phyloP scores from a whole-genome alignment of 805 yeast species.

The Candida odintsovae region DNA sequence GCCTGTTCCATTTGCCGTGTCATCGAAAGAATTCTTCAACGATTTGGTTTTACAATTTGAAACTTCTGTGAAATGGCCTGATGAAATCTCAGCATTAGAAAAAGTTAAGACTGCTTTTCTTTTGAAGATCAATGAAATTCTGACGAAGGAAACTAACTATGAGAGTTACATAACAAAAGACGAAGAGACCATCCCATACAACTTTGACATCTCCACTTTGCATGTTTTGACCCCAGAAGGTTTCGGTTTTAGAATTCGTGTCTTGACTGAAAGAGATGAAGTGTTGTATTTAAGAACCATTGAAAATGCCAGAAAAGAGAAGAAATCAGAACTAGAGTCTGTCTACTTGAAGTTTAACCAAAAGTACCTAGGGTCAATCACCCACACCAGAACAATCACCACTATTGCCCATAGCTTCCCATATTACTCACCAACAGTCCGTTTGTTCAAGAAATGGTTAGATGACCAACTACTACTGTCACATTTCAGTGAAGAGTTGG shows the following conservation, averaged over 20 bases:
- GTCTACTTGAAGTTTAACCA: constrained; percentile 59
- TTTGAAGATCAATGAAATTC: constrained; percentile 54
- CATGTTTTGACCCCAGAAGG: constrained; percentile 84
- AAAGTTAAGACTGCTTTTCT: constrained; percentile 88
- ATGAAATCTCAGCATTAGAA: constrained; percentile 78
- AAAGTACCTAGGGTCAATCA: constrained; percentile 58
- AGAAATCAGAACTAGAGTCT: constrained; percentile 51
- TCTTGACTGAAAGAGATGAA: constrained; percentile 82
- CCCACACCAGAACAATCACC: constrained; percentile 77
- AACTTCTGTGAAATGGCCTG: constrained; percentile 92
- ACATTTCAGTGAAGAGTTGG: constrained; percentile 71
- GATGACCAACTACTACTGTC: constrained; percentile 70
- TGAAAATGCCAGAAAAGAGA: constrained; percentile 54
- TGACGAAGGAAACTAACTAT: constrained; percentile 44
- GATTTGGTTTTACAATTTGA: constrained; percentile 85
- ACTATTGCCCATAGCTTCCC: constrained; percentile 67
- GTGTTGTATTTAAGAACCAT: constrained; percentile 66
- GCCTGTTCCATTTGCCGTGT: constrained; percentile 77
- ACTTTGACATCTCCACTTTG: constrained; percentile 49
- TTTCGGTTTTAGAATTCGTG: constrained; percentile 72
- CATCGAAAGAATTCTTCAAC: constrained; percentile 74
- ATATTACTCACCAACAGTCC: constrained; percentile 69
- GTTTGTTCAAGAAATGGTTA: constrained; percentile 87
- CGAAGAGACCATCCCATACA: constrained; percentile 55
- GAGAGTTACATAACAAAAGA: constrained; percentile 61